These are phyloP conservation scores for Auxenochlorella pyrenoidosa DNA, from an alignment of 139 green algal genomes.

Conservation along the genomic window DNA sequence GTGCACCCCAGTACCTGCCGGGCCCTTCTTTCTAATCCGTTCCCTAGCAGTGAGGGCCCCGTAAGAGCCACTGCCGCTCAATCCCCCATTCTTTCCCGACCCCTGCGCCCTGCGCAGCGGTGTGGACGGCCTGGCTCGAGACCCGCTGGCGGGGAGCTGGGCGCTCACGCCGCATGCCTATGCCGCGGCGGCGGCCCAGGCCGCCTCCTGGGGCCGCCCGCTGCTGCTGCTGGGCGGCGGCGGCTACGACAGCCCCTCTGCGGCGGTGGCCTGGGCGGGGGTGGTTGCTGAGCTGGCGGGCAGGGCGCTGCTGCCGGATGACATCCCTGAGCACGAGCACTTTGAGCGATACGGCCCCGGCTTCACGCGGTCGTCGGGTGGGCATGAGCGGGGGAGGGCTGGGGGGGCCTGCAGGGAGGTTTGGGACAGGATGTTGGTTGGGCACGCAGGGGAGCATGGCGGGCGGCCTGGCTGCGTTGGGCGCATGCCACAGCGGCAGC, in stretches of 20 bases:
- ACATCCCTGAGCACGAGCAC: conserved; percentile 40
- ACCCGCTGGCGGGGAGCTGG: conserved; percentile 37
- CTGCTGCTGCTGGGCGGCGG: conserved; percentile 51
- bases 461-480: not conserved
- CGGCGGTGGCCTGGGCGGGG: conserved; percentile 18
- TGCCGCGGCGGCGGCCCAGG: not conserved
- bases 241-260: conserved; percentile 26
- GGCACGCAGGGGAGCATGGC: too few relatives aligned
- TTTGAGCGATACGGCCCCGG: conserved; percentile 28
- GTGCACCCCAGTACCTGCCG: too few relatives aligned
- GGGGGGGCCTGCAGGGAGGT: too few relatives aligned
- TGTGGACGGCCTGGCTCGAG: conserved; percentile 39
- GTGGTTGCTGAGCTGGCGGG: conserved; percentile 20
- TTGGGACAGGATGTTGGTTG: too few relatives aligned
- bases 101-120: conserved; percentile 27
- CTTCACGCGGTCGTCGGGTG: conserved; percentile 15
- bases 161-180: conserved; percentile 31
- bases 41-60: too few relatives aligned
- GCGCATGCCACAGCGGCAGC: not conserved
- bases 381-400: not conserved
- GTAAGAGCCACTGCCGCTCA: too few relatives aligned
- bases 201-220: conserved; percentile 16
- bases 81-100: too few relatives aligned
- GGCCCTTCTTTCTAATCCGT: too few relatives aligned
- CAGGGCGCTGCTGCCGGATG: conserved; percentile 19